phyloP scores from a whole-genome alignment of 306 rosid species.

The Mimosa bimucronata region DNA sequence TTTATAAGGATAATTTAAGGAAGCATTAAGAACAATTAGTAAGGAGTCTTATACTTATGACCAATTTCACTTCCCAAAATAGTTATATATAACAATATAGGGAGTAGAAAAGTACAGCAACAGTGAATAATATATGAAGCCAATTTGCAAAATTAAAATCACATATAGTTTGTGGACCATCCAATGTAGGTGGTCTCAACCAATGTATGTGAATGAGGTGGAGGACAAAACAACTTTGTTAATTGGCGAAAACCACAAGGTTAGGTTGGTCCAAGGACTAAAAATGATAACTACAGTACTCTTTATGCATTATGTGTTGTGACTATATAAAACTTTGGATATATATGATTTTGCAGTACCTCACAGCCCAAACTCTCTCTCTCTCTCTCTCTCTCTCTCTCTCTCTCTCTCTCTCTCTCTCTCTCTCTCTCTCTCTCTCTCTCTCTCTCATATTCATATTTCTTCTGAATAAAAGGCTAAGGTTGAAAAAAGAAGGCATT shows the following conservation, averaged over 20 bases:
- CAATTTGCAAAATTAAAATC: conserved; percentile 9
- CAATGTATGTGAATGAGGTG: conserved; percentile 1
- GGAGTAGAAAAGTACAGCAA: too few relatives aligned
- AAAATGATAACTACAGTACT: conserved; percentile 8
- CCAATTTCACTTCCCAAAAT: too few relatives aligned
- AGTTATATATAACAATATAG: too few relatives aligned
- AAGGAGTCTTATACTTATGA: too few relatives aligned
- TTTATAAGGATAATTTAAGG: too few relatives aligned
- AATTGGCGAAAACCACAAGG: conserved; percentile 31
- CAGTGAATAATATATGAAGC: not conserved
- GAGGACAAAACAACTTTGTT: not conserved
- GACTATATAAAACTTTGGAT: conserved; percentile 9
- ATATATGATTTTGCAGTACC: conserved; percentile 22
- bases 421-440: conserved; percentile 20
- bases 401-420: conserved; percentile 2
- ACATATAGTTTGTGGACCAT: conserved; percentile 43
- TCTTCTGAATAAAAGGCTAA: conserved; percentile 16
- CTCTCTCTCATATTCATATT: not conserved
- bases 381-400: not conserved
- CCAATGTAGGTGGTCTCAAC: conserved; percentile 14
- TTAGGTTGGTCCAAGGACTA: conserved; percentile 36
- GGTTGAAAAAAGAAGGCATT: conserved; percentile 38
- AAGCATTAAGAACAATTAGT: too few relatives aligned
- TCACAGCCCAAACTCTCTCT: conserved; percentile 29
- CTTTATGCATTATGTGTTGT: not conserved